These are phyloP conservation scores for Tetrastigma voinierianum DNA, from an alignment of 164 flowering plant genomes.

Conservation along the genomic window DNA sequence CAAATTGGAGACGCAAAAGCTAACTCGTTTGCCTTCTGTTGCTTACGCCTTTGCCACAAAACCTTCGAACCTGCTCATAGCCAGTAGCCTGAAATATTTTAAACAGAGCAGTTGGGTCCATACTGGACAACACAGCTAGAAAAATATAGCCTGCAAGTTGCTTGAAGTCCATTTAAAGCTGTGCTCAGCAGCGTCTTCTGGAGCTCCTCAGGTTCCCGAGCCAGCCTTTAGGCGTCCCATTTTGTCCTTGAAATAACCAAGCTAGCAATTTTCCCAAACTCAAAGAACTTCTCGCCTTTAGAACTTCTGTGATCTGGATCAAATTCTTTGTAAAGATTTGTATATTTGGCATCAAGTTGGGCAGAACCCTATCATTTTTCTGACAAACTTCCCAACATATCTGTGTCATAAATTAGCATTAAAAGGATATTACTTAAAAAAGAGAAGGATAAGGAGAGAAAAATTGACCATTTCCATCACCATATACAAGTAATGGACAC, in stretches of 20 bases:
- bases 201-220: slow-evolving; percentile 75
- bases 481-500: not conserved
- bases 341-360: slow-evolving; percentile 53
- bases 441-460: too few relatives aligned
- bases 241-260: slow-evolving; percentile 51
- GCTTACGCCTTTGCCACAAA: slow-evolving; percentile 84
- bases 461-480: too few relatives aligned
- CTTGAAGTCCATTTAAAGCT: slow-evolving; percentile 65
- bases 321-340: slow-evolving; percentile 82
- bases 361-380: slow-evolving; percentile 55
- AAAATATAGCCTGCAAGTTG: slow-evolving; percentile 40
- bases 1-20: slow-evolving; percentile 58
- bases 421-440: not conserved
- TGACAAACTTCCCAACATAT: slow-evolving; percentile 67
- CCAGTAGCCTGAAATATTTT: not conserved
- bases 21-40: slow-evolving; percentile 75
- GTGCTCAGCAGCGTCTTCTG: slow-evolving; percentile 77
- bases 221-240: slow-evolving; percentile 77
- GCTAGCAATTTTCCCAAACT: slow-evolving; percentile 70
- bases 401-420: slow-evolving; percentile 28
- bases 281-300: slow-evolving; percentile 67
- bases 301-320: slow-evolving; percentile 45
- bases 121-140: not conserved
- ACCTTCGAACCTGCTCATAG: slow-evolving; percentile 57
- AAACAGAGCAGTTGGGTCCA: not conserved